A percentile compares a stretch with the other conserved stretches of the same genome.
phyloP scores from a whole-genome alignment of 352 stramenopile genomes.

The Phytopythium litorale region DNA sequence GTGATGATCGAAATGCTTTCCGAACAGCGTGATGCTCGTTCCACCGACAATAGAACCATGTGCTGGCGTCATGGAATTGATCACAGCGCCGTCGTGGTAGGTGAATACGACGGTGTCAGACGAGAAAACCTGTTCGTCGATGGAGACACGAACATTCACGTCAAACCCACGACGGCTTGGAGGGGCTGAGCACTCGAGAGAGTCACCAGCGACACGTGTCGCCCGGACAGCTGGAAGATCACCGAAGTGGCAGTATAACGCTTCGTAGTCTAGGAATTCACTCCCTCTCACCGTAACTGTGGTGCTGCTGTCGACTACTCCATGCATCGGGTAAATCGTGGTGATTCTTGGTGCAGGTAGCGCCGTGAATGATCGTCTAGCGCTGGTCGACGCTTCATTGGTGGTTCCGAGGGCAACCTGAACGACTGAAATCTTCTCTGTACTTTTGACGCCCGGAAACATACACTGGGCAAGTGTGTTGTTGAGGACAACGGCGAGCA shows the following conservation, averaged over 20 bases:
- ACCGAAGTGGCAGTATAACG: slow-evolving; percentile 30
- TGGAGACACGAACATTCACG: slow-evolving; percentile 16
- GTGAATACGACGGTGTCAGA: slow-evolving; percentile 10
- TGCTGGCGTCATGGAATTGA: slow-evolving; percentile 14
- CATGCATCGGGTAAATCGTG: slow-evolving; percentile 14
- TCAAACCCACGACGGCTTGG: slow-evolving; percentile 12
- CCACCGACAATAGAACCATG: slow-evolving; percentile 31
- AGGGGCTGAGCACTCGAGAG: slow-evolving; percentile 21
- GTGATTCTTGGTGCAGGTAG: slow-evolving; percentile 14
- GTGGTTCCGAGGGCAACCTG: slow-evolving; percentile 16
- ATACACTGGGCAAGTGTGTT: slow-evolving; percentile 15
- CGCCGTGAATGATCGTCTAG: slow-evolving; percentile 11
- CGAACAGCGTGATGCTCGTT: slow-evolving; percentile 11
- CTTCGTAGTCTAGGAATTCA: slow-evolving; percentile 11
- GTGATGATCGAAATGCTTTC: slow-evolving; percentile 19
- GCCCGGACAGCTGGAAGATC: slow-evolving; percentile 4
- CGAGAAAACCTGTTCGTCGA: slow-evolving; percentile 20
- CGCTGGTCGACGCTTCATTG: slow-evolving; percentile 5
- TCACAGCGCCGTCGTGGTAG: slow-evolving; percentile 20
- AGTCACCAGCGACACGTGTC: slow-evolving; percentile 7
- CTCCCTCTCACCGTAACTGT: slow-evolving; percentile 14
- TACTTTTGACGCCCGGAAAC: slow-evolving; percentile 8
- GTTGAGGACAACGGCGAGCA: slow-evolving; percentile 14
- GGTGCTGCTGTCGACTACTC: slow-evolving; percentile 16
- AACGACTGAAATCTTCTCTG: slow-evolving; percentile 6